Base-by-base conservation (phyloP, 768 basidiomycete genomes). In the Boletus patriciae region DNA sequence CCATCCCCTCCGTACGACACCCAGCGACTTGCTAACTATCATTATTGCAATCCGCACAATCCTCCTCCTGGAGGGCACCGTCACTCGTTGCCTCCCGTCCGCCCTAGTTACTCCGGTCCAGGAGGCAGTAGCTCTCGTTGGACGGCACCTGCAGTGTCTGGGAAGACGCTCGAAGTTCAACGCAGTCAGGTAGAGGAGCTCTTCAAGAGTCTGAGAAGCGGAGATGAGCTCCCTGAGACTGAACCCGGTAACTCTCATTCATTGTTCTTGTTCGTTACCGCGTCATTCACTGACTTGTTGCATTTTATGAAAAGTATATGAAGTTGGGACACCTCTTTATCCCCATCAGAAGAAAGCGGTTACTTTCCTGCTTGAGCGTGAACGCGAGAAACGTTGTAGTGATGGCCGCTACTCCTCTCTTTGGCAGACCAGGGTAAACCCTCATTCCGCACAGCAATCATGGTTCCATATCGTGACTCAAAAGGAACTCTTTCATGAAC, bases 261-360 rank as follows among this genome's bases (percentile, higher is more conserved):
- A 50, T 61, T 57, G 52, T 57, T 54, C 57, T 59, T 58, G 41
- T 40, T 47, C 38, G 47, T 54, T 42, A 59, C 44, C 18, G 21
- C 49, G 55, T 56, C 58, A 52, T 41, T 31, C 49, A 45, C 52
- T 64, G 40, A 65, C 55, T 63, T 44, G 43, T 55, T 58, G 50
- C 62, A 50, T 58, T 54, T 44, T 40, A 60, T 66, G 54, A 56
- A 64, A 65, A 90, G 88, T 75, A 48, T 66, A 78, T 51, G 85
- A 89, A 64, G 84, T 99, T 52, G 88, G 87, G 37, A 97, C 97
- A 21, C 80, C 76, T 46, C 78, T 99, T 9, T 99, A 98, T 74
- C 93, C 96, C 19, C 97, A 99, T 78, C 97, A 99, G 76, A 96
- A 94, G 76, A 96, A 96, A 72, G 97, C 96, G 23, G 79, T 99